Percentiles rank a stretch among this genome's conserved stretches.
Evolutionary conservation across 345 rosid species (phyloP).

Genomic region (Durio zibethinus): DNA sequence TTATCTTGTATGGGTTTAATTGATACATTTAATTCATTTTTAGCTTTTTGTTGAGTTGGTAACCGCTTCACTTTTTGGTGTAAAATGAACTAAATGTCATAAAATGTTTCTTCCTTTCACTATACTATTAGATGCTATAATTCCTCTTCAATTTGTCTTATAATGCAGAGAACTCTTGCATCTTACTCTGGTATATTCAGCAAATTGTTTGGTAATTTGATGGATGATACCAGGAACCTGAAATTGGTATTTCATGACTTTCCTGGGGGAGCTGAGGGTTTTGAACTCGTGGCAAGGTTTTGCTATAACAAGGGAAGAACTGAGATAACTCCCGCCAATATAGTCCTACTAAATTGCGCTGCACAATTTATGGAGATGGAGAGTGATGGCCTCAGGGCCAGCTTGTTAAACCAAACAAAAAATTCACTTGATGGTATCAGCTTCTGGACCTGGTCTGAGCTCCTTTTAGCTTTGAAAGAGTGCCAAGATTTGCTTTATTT

Average conservation of each 20-base stretch:
- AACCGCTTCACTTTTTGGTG: not conserved
- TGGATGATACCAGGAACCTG: slow-evolving; percentile 14
- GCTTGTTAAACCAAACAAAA: slow-evolving; percentile 29
- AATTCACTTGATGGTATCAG: slow-evolving; percentile 35
- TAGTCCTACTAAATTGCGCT: slow-evolving; percentile 33
- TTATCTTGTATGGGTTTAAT: not conserved
- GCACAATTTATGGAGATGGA: slow-evolving; percentile 51
- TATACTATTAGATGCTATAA: not conserved
- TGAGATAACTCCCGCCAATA: slow-evolving; percentile 34
- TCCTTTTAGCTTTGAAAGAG: slow-evolving; percentile 39
- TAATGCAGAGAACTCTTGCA: slow-evolving; percentile 33
- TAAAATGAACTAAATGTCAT: not conserved
- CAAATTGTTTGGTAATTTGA: slow-evolving; percentile 28
- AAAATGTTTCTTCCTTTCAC: not conserved
- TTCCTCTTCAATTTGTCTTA: not conserved
- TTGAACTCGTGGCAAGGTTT: slow-evolving; percentile 53
- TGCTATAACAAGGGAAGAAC: slow-evolving; percentile 41
- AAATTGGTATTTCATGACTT: slow-evolving; percentile 48
- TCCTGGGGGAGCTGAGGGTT: slow-evolving; percentile 52
- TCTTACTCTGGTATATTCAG: slow-evolving; percentile 38
- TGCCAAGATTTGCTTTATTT: slow-evolving; percentile 38
- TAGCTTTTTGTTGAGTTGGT: slow-evolving; percentile 11
- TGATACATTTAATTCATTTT: slow-evolving; percentile 8
- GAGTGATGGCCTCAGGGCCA: slow-evolving; percentile 4
- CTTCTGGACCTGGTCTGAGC: slow-evolving; percentile 58